These are phyloP conservation scores for Leccinum pallidistipes DNA, from an alignment of 1,284 basidiomycete species.

Conservation along the genomic window DNA sequence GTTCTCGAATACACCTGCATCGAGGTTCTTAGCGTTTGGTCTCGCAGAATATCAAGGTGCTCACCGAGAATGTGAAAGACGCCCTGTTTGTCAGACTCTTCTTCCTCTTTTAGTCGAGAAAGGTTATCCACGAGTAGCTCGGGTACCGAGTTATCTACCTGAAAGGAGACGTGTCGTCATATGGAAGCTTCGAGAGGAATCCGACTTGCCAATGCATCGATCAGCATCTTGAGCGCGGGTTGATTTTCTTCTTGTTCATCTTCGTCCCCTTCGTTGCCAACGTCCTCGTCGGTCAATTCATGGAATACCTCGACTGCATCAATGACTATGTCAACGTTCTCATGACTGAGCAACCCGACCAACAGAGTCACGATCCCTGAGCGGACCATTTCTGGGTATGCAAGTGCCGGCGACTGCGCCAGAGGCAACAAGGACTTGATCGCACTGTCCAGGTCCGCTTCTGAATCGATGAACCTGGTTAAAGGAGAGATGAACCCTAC, in stretches of 20 bases:
- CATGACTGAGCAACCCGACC: slow-evolving; percentile 85
- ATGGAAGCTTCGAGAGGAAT: not conserved
- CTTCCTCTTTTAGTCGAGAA: slow-evolving; percentile 74
- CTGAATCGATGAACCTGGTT: slow-evolving; percentile 94
- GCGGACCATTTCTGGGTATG: slow-evolving; percentile 89
- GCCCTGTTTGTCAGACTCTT: slow-evolving; percentile 88
- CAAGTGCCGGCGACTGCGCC: slow-evolving; percentile 81
- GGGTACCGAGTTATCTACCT: slow-evolving; percentile 82
- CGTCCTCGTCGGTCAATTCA: slow-evolving; percentile 96
- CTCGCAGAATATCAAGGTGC: slow-evolving; percentile 7
- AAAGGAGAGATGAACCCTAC: not conserved
- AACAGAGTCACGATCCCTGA: slow-evolving; percentile 71
- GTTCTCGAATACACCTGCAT: slow-evolving; percentile 90
- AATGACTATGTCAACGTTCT: slow-evolving; percentile 92
- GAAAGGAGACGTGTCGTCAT: not conserved
- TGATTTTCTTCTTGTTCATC: slow-evolving; percentile 66
- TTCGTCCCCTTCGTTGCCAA: slow-evolving; percentile 76
- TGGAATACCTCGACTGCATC: slow-evolving; percentile 90
- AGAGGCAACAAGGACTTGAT: slow-evolving; percentile 86
- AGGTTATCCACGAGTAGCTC: slow-evolving; percentile 93
- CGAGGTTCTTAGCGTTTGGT: slow-evolving; percentile 3
- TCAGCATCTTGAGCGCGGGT: slow-evolving; percentile 68
- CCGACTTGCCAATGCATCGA: slow-evolving; percentile 69
- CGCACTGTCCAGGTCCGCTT: slow-evolving; percentile 88
- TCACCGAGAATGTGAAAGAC: slow-evolving; percentile 88